Base-by-base conservation (phyloP, 2,329 filamentous ascomycete species). In the Botrytis hyacinthi region DNA sequence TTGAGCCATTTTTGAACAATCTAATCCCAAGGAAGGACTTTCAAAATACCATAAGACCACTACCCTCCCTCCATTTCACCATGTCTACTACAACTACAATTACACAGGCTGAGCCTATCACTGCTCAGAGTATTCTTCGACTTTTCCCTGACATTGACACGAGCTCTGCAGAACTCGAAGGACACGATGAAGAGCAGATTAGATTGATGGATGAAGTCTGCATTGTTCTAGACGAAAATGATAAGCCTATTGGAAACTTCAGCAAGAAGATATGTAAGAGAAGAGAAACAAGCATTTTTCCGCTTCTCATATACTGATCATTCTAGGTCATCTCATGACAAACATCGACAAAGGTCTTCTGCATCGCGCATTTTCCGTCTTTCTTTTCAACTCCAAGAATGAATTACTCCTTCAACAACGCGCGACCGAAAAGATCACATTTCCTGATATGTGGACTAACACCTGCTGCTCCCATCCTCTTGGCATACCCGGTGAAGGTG, bases 381-480 rank as follows among this genome's bases (percentile, higher is more conserved):
- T 99, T 86, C 91, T 99, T 78, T 99, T 99, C 87, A 94, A 98
- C 85, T 92, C 93, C 75, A 88, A 96, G 82, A 97, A 98, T 83
- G 92, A 94, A 79, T 87, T 98, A 75, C 92, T 99, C 62, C 90
- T 99, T 70, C 96, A 99, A 85, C 96, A 98, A 86, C 93, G 96
- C 78, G 96, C 96, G 42, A 86, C 91, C 59, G 95, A 98, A 86
- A 99, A 99, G 87, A 99, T 99, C 81, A 99, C 96, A 10, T 99
- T 99, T 85, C 95, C 96, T 67, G 94, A 97, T 82, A 95, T 98
- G 92, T 99, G 96, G 96, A 99, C 96, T 76, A 99, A 99, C 85
- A 99, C 96, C 46, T 99, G 96, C 88, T 99, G 96, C 87, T 99
- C 96, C 57, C 96, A 99, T 84, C 96, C 96, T 8, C 88, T 99